Base-by-base conservation (phyloP, 306 rosid genomes). In the Pyrus betulifolia region DNA sequence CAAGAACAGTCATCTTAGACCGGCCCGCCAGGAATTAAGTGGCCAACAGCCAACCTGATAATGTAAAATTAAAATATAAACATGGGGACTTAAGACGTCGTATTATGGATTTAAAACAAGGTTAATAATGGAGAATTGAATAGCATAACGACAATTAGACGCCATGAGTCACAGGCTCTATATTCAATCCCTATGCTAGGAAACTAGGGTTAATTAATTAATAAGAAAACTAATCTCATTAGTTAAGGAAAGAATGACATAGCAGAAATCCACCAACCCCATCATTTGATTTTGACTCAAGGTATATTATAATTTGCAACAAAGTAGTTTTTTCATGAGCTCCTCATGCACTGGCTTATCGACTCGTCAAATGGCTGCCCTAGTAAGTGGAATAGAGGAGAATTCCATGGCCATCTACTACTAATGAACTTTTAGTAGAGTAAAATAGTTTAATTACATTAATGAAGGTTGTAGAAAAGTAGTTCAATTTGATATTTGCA, bases 1-100 rank as follows among this genome's bases (percentile, higher is more conserved):
- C 79, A 81, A 62, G 75, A 67, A 75, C 61, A 67, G 76, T 60
- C 76, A 63, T 72, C 72, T 75, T 82, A 78, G 67, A 74, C 86
- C 79, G 62, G 74, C 81, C 74, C 12, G 62, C 14, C 86, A 66
- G 78, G 38, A 80, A 80, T 65, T 75, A 72, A 91, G 97, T 92
- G 97, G 93, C 93, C 85, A 92, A 89, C 97, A 89, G 81, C 97
- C 82, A 70, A 89, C 83, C 91, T 81, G 82, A 87, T 82, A 84
- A 72, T 82, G 88, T 74, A 70, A 60, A 72, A 84, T 74, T 81
- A 83, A 78, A 76, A 61, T 70, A 82, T 77, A 75, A 27, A 44
- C 27, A 79, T 61, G 68, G 23, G 57, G 60, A 77, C 71, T 40
- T 69, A 81, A 79, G 75, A 80, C 69, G 71, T 61, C 19, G 82